phyloP scores from a whole-genome alignment of 768 basidiomycete genomes.

The Obba rivulosa region DNA sequence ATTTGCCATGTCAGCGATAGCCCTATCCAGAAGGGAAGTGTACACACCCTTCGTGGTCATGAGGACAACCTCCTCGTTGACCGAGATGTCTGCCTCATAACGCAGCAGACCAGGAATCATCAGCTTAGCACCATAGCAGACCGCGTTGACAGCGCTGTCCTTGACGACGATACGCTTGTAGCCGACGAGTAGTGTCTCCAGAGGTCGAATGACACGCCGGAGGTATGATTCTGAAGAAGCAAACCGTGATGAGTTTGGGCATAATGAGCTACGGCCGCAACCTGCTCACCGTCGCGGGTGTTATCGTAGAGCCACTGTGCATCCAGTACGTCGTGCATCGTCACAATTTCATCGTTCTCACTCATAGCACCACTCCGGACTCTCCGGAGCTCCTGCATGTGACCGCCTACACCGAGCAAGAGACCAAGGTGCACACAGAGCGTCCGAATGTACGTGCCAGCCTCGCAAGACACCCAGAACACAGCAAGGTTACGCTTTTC shows the following conservation, averaged over 20 bases:
- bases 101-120: constrained; percentile 99
- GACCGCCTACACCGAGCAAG: constrained; percentile 94
- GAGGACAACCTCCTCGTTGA: constrained; percentile 93
- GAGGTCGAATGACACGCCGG: constrained; percentile 87
- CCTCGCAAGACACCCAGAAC: constrained; percentile 99
- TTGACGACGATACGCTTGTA: constrained; percentile 99
- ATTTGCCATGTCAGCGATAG: constrained; percentile 1
- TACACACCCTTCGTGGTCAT: constrained; percentile 93
- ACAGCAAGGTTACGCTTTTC: constrained; percentile 95
- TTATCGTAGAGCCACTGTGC: constrained; percentile 99
- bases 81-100: constrained; percentile 90
- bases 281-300: constrained; percentile 78
- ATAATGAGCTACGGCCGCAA: background rate
- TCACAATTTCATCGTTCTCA: constrained; percentile 97
- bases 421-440: constrained; percentile 96
- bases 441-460: constrained; percentile 94
- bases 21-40: background rate
- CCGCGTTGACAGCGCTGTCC: constrained; percentile 97
- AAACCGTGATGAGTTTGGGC: constrained; percentile 1
- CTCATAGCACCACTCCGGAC: constrained; percentile 95
- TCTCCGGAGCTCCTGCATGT: constrained; percentile 97
- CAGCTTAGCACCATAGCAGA: constrained; percentile 98
- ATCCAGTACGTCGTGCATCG: constrained; percentile 99
- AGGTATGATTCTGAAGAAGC: constrained; percentile 82
- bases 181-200: constrained; percentile 90